phyloP scores from a whole-genome alignment of 2,329 filamentous ascomycete species.

The Penicillium sp. region DNA sequence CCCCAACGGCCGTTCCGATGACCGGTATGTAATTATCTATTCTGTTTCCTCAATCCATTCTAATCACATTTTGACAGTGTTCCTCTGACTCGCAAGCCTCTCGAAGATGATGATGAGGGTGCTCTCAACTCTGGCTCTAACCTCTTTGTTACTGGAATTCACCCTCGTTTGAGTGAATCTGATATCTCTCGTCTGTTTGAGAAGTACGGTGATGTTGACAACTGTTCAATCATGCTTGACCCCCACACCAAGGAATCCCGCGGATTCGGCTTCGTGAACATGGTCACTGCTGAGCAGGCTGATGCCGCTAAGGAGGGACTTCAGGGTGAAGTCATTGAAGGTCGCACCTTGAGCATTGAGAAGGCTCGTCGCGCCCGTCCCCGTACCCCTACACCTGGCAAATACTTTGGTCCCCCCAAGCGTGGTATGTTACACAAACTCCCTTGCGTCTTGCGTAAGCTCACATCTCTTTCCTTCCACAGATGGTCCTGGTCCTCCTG shows the following conservation, averaged over 20 bases:
- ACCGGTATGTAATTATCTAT: conserved; percentile 46
- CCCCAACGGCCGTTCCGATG: conserved; percentile 58
- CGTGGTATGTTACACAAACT: conserved; percentile 65
- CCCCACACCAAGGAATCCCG: conserved; percentile 98
- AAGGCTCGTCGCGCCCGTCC: conserved; percentile 95
- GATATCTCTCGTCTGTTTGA: conserved; percentile 95
- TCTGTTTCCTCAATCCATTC: background rate
- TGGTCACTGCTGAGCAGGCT: conserved; percentile 91
- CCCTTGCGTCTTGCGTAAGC: background rate
- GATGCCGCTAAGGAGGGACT: conserved; percentile 96
- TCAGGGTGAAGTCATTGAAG: conserved; percentile 92
- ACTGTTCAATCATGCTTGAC: conserved; percentile 99
- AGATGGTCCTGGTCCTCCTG: conserved; percentile 42
- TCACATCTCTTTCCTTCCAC: conserved; percentile 16
- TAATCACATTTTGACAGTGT: conserved; percentile 35
- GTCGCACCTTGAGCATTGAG: conserved; percentile 95
- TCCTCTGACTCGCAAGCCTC: conserved; percentile 48
- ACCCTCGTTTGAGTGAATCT: conserved; percentile 83
- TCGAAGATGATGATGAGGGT: conserved; percentile 66
- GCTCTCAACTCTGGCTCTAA: conserved; percentile 93
- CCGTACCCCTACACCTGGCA: conserved; percentile 93
- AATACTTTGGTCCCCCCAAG: conserved; percentile 99
- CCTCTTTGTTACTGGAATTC: conserved; percentile 97
- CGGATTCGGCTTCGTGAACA: conserved; percentile 99
- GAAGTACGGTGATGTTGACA: conserved; percentile 98